Evolutionary conservation across 148 eudicot genomes (phyloP).

Genomic region (Rhododendron griersonianum): DNA sequence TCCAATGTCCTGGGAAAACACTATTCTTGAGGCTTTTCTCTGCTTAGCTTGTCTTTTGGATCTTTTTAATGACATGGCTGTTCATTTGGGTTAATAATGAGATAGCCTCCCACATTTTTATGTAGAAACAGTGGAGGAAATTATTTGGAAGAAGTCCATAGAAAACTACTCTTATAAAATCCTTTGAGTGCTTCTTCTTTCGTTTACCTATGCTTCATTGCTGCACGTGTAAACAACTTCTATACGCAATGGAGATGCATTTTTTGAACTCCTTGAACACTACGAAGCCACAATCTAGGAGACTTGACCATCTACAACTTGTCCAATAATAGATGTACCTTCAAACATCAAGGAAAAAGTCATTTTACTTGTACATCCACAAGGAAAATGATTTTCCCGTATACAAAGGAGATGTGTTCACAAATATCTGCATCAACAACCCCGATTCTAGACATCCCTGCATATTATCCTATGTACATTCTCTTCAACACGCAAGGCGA

Average conservation of each 20-base stretch:
- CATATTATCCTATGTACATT: neutral
- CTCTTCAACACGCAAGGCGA: slow-evolving; percentile 36
- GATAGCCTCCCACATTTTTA: slow-evolving; percentile 19
- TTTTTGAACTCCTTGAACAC: neutral
- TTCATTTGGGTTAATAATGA: slow-evolving; percentile 15
- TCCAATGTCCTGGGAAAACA: neutral
- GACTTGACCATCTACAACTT: neutral
- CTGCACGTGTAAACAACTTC: neutral
- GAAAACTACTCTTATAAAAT: neutral
- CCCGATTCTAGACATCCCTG: neutral
- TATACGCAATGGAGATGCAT: neutral
- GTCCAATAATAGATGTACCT: neutral
- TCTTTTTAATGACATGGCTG: neutral
- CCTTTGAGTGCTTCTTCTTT: neutral
- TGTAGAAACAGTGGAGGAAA: slow-evolving; percentile 1
- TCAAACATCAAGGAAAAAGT: neutral
- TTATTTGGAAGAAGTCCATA: neutral
- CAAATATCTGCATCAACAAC: neutral
- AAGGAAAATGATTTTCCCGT: neutral
- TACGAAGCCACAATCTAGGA: neutral
- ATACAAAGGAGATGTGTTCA: neutral
- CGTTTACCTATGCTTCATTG: neutral
- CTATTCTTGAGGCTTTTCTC: slow-evolving; percentile 21
- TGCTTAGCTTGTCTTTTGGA: neutral
- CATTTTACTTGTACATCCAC: neutral